Base-by-base conservation (phyloP, 2,329 filamentous ascomycete genomes). In the Chaetomiaceae sp. region DNA sequence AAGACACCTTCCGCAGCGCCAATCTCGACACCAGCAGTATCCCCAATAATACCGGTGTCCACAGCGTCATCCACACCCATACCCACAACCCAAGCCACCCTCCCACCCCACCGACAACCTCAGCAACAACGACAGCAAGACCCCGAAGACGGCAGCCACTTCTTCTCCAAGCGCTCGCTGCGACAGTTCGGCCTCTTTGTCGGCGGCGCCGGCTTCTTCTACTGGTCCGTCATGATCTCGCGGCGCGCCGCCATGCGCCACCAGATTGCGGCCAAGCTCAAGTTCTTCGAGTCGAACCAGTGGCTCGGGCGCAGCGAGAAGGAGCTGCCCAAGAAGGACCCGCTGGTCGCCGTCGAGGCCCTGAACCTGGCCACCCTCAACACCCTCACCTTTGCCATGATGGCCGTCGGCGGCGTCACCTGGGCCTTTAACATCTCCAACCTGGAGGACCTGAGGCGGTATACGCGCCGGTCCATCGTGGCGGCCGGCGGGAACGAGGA, bases 341-440 rank as follows among this genome's bases (percentile, higher is more conserved):
- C 81, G 1, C 66, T 86, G 34, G 85, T 96, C 56, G 92, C 92
- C 1, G 70, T 86, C 30, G 87, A 95, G 68, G 92, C 92, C 0
- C 73, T 99, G 19, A 87, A 85, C 43, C 73, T 96, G 31, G 93
- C 92, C 0, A 96, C 91, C 0, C 77, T 96, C 60, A 96, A 96
- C 61, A 88, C 93, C 12, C 63, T 83, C 27, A 87, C 84, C 60
- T 79, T 93, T 44, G 84, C 78, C 1, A 82, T 96, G 66, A 82
- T 95, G 77, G 70, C 78, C 8, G 76, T 81, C 0, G 93, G 92
- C 3, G 89, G 86, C 0, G 67, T 84, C 10, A 74, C 88, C 55
- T 95, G 86, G 77, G 83, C 81, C 1, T 81, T 93, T 54, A 86
- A 96, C 65, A 79, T 97, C 31, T 82, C 82, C 63, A 76, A 74